A percentile compares a stretch with the other conserved stretches of the same genome.
Conservation (phyloP, 495 filamentous ascomycete species). For the Tuber melanosporum region DNA sequence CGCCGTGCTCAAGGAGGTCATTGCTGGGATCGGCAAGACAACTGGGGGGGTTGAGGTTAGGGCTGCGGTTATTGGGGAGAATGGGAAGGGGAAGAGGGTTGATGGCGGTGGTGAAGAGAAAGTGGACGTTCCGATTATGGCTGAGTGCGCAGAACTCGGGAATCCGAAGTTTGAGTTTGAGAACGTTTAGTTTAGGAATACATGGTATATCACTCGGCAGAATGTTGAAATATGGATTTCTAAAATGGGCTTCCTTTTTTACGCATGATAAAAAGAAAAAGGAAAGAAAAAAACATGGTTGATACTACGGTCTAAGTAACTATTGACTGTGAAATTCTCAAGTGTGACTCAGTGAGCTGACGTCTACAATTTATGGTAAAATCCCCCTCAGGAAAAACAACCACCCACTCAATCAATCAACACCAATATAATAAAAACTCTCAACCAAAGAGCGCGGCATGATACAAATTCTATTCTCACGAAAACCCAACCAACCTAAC, state of each 20-base stretch:
- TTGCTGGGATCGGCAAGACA: conserved; percentile 54
- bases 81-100: conserved; percentile 57
- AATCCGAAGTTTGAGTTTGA: conserved; percentile 69
- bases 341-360: background rate
- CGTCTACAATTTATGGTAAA: background rate
- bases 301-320: background rate
- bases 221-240: background rate
- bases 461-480: background rate
- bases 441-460: background rate
- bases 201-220: background rate
- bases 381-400: background rate
- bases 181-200: conserved; percentile 52
- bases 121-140: conserved; percentile 50
- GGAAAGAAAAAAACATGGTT: background rate
- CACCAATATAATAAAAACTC: background rate
- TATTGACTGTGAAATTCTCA: too few species aligned
- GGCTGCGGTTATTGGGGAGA: conserved; percentile 61
- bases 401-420: background rate
- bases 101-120: conserved; percentile 50
- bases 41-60: conserved; percentile 59
- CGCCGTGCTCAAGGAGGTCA: conserved; percentile 57
- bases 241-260: background rate
- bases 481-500: background rate
- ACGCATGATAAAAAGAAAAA: background rate
- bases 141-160: conserved; percentile 70